These are phyloP conservation scores for Rhizopus arrhizus DNA, from an alignment of 371 early-diverging fungal genomes.

Conservation along the genomic window DNA sequence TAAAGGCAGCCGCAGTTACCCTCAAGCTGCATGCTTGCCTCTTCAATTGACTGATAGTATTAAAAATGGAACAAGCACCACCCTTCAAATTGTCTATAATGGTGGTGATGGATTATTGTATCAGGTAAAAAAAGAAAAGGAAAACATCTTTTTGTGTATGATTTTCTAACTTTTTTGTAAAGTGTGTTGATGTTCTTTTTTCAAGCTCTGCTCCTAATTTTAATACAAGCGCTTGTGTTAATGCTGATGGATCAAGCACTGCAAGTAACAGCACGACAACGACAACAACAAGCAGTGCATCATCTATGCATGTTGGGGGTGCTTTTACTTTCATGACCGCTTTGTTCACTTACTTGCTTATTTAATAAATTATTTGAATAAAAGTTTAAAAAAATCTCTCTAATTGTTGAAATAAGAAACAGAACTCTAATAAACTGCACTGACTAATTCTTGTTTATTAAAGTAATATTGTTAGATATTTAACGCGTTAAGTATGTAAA, in stretches of 20 bases:
- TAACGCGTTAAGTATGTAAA: too few relatives aligned
- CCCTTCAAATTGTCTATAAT: conserved; percentile 59
- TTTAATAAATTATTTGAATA: background rate
- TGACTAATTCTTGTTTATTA: too few relatives aligned
- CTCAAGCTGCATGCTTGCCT: conserved; percentile 49
- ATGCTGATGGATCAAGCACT: conserved; percentile 32
- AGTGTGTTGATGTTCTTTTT: conserved; percentile 61
- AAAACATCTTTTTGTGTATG: background rate
- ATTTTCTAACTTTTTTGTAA: background rate
- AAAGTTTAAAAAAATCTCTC: background rate
- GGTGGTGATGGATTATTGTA: conserved; percentile 63
- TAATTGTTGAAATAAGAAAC: too few relatives aligned
- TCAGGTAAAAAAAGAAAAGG: conserved; percentile 38
- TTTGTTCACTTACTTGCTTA: conserved; percentile 1
- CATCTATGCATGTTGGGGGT: background rate
- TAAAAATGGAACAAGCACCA: conserved; percentile 53
- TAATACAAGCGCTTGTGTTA: conserved; percentile 45
- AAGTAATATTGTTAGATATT: too few relatives aligned
- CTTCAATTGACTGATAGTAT: conserved; percentile 40
- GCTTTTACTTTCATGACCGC: background rate
- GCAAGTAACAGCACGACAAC: background rate
- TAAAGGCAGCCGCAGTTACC: conserved; percentile 40
- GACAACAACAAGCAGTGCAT: background rate
- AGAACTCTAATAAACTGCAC: too few relatives aligned
- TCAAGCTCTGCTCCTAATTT: conserved; percentile 39